phyloP scores from a whole-genome alignment of 2,329 filamentous ascomycete genomes.

The Aphanocladium album region DNA sequence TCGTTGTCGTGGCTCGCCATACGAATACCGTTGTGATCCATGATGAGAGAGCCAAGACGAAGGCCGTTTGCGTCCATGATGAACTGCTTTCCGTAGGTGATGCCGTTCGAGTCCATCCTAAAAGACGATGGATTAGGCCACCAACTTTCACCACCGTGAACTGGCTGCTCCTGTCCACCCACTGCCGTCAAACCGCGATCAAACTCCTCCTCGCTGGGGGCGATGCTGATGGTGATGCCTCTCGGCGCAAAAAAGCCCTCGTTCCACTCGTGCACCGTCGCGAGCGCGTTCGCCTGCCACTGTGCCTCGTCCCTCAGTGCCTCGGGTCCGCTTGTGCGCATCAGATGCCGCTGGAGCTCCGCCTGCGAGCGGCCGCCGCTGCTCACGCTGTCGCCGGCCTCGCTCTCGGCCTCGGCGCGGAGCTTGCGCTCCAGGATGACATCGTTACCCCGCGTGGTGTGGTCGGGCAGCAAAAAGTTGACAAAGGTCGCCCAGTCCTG shows the following conservation, averaged over 20 bases:
- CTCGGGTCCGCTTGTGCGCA: conserved; percentile 21
- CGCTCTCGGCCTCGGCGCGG: conserved; percentile 31
- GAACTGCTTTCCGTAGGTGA: conserved; percentile 39
- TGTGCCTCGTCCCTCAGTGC: conserved; percentile 17
- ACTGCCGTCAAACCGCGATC: neutral
- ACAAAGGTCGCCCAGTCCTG: conserved; percentile 58
- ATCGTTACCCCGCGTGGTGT: conserved; percentile 39
- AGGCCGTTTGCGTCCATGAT: conserved; percentile 42
- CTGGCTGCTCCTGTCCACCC: conserved; percentile 12
- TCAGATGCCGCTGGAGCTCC: conserved; percentile 38
- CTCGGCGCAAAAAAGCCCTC: conserved; percentile 50
- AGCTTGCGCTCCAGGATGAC: conserved; percentile 46
- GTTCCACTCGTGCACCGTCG: conserved; percentile 51
- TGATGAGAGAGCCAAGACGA: conserved; percentile 39
- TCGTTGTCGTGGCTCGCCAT: conserved; percentile 3
- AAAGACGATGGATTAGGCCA: conserved; percentile 23
- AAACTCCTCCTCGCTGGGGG: conserved; percentile 14
- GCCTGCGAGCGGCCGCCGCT: conserved; percentile 24
- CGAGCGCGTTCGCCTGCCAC: conserved; percentile 29
- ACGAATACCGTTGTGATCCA: conserved; percentile 36
- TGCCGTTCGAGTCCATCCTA: conserved; percentile 37
- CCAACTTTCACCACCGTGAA: neutral
- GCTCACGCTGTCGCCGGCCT: conserved; percentile 22
- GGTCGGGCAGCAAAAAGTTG: conserved; percentile 50
- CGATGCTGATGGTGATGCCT: conserved; percentile 38